Evolutionary conservation across 1,139 yeast species (phyloP).

Genomic region (Pneumocystis murina): DNA sequence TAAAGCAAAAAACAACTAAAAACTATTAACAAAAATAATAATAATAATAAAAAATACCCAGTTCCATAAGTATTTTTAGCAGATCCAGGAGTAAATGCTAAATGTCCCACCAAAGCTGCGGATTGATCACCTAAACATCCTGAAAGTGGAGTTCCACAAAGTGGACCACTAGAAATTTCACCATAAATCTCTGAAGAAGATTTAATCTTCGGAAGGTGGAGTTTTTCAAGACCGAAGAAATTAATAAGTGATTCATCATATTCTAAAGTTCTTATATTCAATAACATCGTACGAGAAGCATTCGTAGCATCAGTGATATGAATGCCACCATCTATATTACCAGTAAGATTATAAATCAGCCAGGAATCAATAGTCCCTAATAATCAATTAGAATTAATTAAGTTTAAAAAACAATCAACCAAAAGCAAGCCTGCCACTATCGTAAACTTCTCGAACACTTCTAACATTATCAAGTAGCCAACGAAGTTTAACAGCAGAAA

Average conservation of each 20-base stretch:
- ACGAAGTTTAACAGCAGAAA: conserved; percentile 77
- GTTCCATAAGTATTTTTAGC: conserved; percentile 98
- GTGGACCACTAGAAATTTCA: conserved; percentile 25
- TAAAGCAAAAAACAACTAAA: conserved; percentile 24
- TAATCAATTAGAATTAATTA: background rate
- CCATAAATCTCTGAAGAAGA: conserved; percentile 76
- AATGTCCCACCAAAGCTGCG: conserved; percentile 84
- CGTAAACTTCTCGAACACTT: conserved; percentile 54
- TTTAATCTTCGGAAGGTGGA: conserved; percentile 56
- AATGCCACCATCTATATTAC: conserved; percentile 30
- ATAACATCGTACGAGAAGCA: conserved; percentile 81
- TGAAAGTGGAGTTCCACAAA: conserved; percentile 52
- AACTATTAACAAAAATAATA: background rate
- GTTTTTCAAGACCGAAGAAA: conserved; percentile 57
- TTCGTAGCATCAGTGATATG: conserved; percentile 76
- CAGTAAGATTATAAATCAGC: conserved; percentile 76
- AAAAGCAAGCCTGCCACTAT: conserved; percentile 64
- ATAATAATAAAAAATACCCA: conserved; percentile 62
- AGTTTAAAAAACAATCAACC: background rate
- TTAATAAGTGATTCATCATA: conserved; percentile 65
- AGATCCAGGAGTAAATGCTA: conserved; percentile 68
- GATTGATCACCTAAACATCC: conserved; percentile 94
- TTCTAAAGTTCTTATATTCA: conserved; percentile 63
- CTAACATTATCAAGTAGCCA: conserved; percentile 80
- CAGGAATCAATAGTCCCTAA: conserved; percentile 84